Conservation (phyloP, 495 filamentous ascomycete genomes). For the Elaphomyces granulatus region DNA sequence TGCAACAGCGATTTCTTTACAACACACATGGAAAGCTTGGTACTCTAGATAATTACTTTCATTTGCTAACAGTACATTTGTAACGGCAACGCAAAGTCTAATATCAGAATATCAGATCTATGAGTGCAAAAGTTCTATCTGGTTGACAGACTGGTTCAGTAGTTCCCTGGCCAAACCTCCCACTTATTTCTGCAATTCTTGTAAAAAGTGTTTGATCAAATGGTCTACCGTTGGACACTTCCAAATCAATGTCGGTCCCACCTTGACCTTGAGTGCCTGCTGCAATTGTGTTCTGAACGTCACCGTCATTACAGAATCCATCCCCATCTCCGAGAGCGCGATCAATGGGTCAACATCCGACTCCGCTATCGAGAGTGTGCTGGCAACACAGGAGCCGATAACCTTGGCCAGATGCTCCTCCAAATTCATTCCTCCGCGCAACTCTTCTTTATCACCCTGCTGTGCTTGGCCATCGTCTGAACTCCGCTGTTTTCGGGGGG, state of each 20-base stretch:
- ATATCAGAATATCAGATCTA: too few relatives aligned
- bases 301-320: conserved; percentile 34
- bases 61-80: too few relatives aligned
- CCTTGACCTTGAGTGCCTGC: conserved; percentile 22
- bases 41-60: too few relatives aligned
- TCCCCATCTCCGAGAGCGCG: conserved; percentile 24
- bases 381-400: conserved; percentile 15
- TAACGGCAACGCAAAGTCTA: too few relatives aligned
- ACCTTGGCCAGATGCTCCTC: conserved; percentile 13
- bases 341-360: conserved; percentile 23
- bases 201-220: too few relatives aligned
- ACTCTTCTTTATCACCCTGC: too few relatives aligned
- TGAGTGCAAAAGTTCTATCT: too few relatives aligned
- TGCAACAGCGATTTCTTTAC: too few relatives aligned
- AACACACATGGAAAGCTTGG: too few relatives aligned
- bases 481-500: conserved; percentile 8
- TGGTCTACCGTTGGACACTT: conserved; percentile 23
- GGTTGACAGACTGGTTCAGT: too few relatives aligned
- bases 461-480: neutral
- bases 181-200: too few relatives aligned
- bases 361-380: conserved; percentile 14
- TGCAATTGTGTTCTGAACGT: conserved; percentile 24
- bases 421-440: conserved; percentile 13
- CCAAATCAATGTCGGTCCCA: conserved; percentile 31
- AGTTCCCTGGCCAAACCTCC: too few relatives aligned